Evolutionary conservation across 2,329 filamentous ascomycete species (phyloP).

Genomic region (Xylariaceae sp.): DNA sequence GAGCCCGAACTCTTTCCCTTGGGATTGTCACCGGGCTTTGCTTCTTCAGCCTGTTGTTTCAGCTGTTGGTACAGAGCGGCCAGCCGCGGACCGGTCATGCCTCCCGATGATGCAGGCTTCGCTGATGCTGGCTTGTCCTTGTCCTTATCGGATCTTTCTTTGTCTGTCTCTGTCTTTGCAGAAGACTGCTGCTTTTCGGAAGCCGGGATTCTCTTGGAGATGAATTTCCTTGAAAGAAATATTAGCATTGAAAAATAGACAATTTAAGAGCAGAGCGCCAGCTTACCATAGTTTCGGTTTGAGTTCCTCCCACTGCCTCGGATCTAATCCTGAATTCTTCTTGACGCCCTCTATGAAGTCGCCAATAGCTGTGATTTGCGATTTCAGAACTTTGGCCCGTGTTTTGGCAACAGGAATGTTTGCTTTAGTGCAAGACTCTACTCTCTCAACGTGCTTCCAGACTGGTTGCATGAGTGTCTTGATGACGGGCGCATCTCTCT

Average conservation of each 20-base stretch:
- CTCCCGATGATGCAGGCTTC: constrained; percentile 21
- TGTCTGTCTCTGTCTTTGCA: constrained; percentile 19
- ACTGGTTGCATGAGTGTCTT: constrained; percentile 33
- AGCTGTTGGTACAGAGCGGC: constrained; percentile 32
- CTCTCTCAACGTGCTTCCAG: constrained; percentile 31
- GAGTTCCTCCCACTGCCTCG: constrained; percentile 31
- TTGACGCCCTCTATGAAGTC: constrained; percentile 34
- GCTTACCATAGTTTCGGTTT: constrained; percentile 35
- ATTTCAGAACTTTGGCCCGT: constrained; percentile 32
- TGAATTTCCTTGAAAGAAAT: constrained; percentile 29
- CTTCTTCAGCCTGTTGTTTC: constrained; percentile 27
- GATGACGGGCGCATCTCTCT: constrained; percentile 32
- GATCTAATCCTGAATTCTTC: constrained; percentile 28
- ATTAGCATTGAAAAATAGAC: constrained; percentile 14
- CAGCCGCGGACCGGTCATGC: constrained; percentile 33
- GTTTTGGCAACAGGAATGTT: constrained; percentile 33
- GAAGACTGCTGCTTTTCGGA: constrained; percentile 30
- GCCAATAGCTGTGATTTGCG: constrained; percentile 33
- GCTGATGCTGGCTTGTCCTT: constrained; percentile 24
- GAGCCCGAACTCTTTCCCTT: constrained; percentile 26
- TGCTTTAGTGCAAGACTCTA: constrained; percentile 32
- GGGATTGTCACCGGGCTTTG: constrained; percentile 24
- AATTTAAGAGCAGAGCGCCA: constrained; percentile 1
- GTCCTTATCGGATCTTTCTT: constrained; percentile 12
- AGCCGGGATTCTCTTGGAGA: constrained; percentile 34